phyloP scores from a whole-genome alignment of 768 basidiomycete species.

The Pulveroboletus ravenelii region DNA sequence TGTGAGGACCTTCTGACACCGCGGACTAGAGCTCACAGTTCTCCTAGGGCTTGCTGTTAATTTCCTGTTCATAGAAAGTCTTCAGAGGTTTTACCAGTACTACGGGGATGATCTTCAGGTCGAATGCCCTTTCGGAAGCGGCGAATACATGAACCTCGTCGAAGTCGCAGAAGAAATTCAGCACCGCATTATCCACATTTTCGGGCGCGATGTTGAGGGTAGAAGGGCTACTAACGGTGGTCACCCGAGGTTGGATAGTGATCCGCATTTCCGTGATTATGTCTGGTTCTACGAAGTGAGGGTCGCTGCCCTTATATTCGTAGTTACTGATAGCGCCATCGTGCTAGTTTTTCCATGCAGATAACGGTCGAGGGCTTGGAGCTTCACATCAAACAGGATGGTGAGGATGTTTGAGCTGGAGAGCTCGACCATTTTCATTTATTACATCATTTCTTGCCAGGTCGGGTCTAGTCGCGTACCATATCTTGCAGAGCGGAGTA shows the following conservation, averaged over 20 bases:
- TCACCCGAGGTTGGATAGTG: slow-evolving; percentile 77
- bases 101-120: slow-evolving; percentile 91
- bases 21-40: not conserved
- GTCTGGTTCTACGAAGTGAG: slow-evolving; percentile 91
- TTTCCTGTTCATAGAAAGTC: slow-evolving; percentile 90
- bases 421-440: not conserved
- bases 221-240: slow-evolving; percentile 90
- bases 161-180: slow-evolving; percentile 96
- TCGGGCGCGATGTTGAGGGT: slow-evolving; percentile 86
- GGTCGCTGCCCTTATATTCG: not conserved
- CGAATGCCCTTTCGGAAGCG: slow-evolving; percentile 94
- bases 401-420: slow-evolving; percentile 36
- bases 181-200: slow-evolving; percentile 98
- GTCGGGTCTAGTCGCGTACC: slow-evolving; percentile 88
- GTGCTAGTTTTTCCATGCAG: slow-evolving; percentile 87
- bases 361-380: slow-evolving; percentile 87
- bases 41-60: slow-evolving; percentile 87
- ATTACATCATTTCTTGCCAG: slow-evolving; percentile 29
- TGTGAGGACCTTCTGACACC: slow-evolving; percentile 41
- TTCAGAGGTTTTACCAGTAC: slow-evolving; percentile 97
- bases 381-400: slow-evolving; percentile 99
- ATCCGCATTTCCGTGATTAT: slow-evolving; percentile 96
- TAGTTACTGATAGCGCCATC: not conserved
- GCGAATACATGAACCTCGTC: slow-evolving; percentile 96
- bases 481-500: slow-evolving; percentile 86